Base-by-base conservation (phyloP, 2,329 filamentous ascomycete species). In the Coleophoma eucalyptorum region DNA sequence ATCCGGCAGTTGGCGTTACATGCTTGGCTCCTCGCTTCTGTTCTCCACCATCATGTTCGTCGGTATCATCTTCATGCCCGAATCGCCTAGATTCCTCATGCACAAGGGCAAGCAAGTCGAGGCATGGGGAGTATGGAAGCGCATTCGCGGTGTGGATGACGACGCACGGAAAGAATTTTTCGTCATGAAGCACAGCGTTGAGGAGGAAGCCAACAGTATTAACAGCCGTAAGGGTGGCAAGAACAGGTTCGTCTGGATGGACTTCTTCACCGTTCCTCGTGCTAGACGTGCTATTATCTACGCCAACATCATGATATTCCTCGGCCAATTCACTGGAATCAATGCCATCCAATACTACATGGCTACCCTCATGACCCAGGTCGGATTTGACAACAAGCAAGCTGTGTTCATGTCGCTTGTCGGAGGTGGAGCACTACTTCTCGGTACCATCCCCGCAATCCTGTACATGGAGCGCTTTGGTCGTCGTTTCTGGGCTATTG, bases 351-450 rank as follows among this genome's bases (percentile, higher is more conserved):
- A 86, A 77, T 89, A 89, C 68, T 89, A 87, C 69, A 87, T 89
- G 84, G 76, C 74, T 0, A 75, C 81, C 0, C 69, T 90, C 6
- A 87, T 89, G 83, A 69, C 69, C 46, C 78, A 84, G 60, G 83
- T 89, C 41, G 85, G 85, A 12, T 89, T 89, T 67, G 66, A 83
- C 59, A 67, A 77, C 7, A 75, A 79, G 51, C 67, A 84, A 46
- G 69, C 82, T 15, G 87, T 84, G 52, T 89, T 88, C 74, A 89
- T 90, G 86, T 88, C 85, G 0, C 76, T 89, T 0, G 85, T 90
- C 13, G 86, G 86, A 3, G 85, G 86, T 21, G 85, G 83, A 4
- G 71, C 84, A 0, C 75, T 90, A 0, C 74, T 89, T 0, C 59
- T 90, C 15, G 85, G 84, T 19, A 85, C 84, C 0, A 83, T 88